Evolutionary conservation across 1,284 basidiomycete species (phyloP), one percentile per base, ranked within the genome.

Genomic region (Fomitiporia mediterranea): DNA sequence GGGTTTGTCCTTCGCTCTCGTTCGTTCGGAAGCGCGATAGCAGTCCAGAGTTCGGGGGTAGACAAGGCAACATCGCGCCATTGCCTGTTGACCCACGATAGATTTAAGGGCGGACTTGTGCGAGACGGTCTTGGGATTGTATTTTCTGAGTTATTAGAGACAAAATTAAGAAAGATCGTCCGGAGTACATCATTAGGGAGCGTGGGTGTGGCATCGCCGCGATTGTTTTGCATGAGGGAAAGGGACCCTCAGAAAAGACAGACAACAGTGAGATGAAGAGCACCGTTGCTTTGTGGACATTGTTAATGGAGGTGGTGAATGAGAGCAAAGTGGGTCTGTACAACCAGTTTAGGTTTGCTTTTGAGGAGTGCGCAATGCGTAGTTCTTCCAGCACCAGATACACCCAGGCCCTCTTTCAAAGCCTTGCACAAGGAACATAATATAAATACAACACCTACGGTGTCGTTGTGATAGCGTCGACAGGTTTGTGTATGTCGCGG

Each of bases 51-150:
- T 32, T 39, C 40, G 0, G 56, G 51, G 4, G 40, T 38, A 19
- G 43, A 39, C 15, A 57, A 6, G 15, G 56, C 51, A 15, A 51
- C 56, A 25, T 52, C 23, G 4, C 56, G 50, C 56, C 56, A 57
- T 27, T 51, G 44, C 7, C 32, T 53, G 17, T 51, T 53, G 4
- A 57, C 51, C 50, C 51, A 53, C 11, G 56, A 51, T 15, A 57
- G 39, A 21, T 40, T 55, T n/a, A 55, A 30, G 11, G 54, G 54
- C n/a, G 38, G 37, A 7, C 4, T 49, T 23, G 27, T 42, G 28
- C 38, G 46, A 1, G 34, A 37, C 15, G 46, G 54, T 49, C 32
- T 49, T 17, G 25, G 13, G 39, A 37, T 28, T 19, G n/a, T 27
- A 27, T 34, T 32, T 7, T 25, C 32, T n/a, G 15, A 47, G 15